Evolutionary conservation across 805 yeast genomes (phyloP), one percentile per base, ranked within the genome.

Genomic region (Wickerhamomyces subpelliculosus): DNA sequence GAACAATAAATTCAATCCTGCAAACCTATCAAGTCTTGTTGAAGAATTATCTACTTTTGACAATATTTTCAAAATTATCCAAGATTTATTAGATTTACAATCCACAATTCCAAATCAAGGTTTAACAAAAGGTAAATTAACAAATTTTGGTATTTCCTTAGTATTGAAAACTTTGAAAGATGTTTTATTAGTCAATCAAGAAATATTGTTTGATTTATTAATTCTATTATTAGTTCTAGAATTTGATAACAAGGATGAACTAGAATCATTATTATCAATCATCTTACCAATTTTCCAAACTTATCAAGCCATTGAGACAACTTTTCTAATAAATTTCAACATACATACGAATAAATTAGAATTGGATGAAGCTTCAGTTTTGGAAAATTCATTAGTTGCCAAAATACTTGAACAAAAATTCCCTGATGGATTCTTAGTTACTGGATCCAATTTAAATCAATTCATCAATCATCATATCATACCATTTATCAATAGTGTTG

Each of bases 1-100:
- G 34, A 57, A 69, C 10, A 50, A 60, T 4, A 60, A 61, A 36
- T 58, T 78, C 37, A 68, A 69, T 41, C 57, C 63, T 26, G 43
- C 55, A 1, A 60, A 63, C 26, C 54, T 70, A 26, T 46, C 60
- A 24, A 60, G 51, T 8, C 49, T 75, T n/a, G 61, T 72, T 26
- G 53, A 58, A 11, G 64, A 65, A 29, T 50, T 73, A 41, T 61
- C 63, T 32, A 48, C 62, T 5, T 55, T 70, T 18, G 63, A 64
- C 24, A 57, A 57, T 34, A 46, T 69, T 4, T 48, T 68, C 27
- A 39, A 60, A 2, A 41, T 62, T 4, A 56, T 75, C 25, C 61
- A 69, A 25, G 58, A 60, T 27, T 44, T 73, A 9, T 46, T 69
- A 8, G 57, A 50, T 38, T 58, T 43, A 39, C 64, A 50, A 32